Evolutionary conservation across 139 green algal genomes (phyloP).

Genomic region (Chlorella sp.): DNA sequence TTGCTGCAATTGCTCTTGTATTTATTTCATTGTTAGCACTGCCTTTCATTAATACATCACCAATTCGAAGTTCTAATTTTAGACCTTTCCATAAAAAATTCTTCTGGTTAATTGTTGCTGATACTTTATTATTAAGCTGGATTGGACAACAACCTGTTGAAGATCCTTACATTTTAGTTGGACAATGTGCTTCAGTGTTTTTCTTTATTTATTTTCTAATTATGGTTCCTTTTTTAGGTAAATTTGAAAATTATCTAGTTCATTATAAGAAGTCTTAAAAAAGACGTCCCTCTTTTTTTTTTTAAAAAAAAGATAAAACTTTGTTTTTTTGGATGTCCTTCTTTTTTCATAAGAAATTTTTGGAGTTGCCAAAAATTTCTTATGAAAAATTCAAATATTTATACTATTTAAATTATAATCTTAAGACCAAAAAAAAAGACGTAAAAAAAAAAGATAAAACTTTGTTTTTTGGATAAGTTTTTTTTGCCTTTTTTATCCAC

Average conservation of each 20-base stretch:
- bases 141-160: neutral
- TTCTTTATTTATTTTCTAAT: conserved; percentile 27
- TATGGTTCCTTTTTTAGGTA: conserved; percentile 22
- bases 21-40: conserved; percentile 55
- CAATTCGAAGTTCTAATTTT: neutral
- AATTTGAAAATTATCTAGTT: conserved; percentile 10
- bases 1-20: conserved; percentile 48
- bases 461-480: conserved; percentile 15
- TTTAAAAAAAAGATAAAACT: neutral
- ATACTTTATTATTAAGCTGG: conserved; percentile 34
- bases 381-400: neutral
- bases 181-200: neutral
- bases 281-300: neutral
- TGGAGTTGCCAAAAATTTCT: neutral
- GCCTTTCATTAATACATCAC: conserved; percentile 8
- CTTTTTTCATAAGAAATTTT: neutral
- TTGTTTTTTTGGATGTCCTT: neutral
- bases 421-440: neutral
- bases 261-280: neutral
- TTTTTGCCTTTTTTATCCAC: no score
- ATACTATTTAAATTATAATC: neutral
- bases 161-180: no score
- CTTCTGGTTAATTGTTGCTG: conserved; percentile 19
- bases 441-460: conserved; percentile 22
- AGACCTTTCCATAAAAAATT: conserved; percentile 12